A percentile compares a stretch with the other conserved stretches of the same genome.
Conservation (phyloP, 2,329 filamentous ascomycete genomes). For the Epichloe sp. region DNA sequence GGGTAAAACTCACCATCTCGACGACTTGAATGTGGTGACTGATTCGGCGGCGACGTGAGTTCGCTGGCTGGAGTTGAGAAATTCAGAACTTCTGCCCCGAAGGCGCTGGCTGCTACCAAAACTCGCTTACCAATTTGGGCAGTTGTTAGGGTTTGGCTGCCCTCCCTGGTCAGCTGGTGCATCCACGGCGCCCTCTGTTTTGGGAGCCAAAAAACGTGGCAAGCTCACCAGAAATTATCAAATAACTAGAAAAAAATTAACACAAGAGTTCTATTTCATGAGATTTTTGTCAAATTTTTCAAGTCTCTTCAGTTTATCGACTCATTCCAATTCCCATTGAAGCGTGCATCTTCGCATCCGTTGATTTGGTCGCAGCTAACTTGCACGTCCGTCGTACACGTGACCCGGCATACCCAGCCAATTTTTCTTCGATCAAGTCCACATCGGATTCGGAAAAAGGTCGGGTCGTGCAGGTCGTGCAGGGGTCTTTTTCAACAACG, state of each 20-base stretch:
- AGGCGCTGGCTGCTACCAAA: constrained; percentile 23
- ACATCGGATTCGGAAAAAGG: constrained; percentile 4
- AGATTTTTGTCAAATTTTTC: neutral
- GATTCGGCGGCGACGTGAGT: constrained; percentile 40
- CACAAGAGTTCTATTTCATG: neutral
- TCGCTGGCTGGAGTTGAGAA: constrained; percentile 33
- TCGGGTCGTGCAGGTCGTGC: constrained; percentile 5
- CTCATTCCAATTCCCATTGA: neutral
- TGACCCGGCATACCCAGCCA: neutral
- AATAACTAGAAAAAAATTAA: neutral
- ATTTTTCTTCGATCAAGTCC: neutral
- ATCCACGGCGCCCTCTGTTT: neutral
- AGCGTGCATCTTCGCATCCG: neutral
- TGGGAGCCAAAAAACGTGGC: neutral
- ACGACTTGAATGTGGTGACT: constrained; percentile 39
- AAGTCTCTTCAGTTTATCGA: neutral
- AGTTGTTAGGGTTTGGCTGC: constrained; percentile 28
- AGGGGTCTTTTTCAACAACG: neutral
- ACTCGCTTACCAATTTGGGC: constrained; percentile 31
- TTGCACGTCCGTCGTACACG: neutral
- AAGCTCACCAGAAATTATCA: neutral
- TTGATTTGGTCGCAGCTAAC: neutral
- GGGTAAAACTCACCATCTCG: constrained; percentile 41
- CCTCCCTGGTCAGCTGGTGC: constrained; percentile 14
- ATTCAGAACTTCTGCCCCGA: constrained; percentile 34